Evolutionary conservation across 148 eudicot species (phyloP), one percentile per base, ranked within the genome.

Genomic region (Rhododendron ferrugineum): DNA sequence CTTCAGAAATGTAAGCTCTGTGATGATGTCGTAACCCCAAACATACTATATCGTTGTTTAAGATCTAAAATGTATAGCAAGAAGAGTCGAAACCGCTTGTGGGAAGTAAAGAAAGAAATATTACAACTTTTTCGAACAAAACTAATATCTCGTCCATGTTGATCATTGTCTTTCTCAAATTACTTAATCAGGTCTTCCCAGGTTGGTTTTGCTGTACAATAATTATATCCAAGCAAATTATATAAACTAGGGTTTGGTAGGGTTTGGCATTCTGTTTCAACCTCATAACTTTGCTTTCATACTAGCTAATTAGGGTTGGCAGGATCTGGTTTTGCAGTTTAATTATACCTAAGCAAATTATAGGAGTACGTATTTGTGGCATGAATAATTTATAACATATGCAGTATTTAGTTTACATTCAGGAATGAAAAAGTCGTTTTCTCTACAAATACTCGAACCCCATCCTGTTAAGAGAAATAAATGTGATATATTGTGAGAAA

Each of bases 111-210:
- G 46, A 86, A 82, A 81, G 32, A 74, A 54, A 73, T 68, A 81
- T 85, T 81, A 28, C 52, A 1, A 68, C 2, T 44, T 86, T 86
- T 82, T 13, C 7, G 32, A 32, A 23, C 0, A 16, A 15, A 74
- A 34, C 26, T 23, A 68, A 49, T 70, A 74, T 85, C 26, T 76
- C 66, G 14, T 30, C 88, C 85, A 86, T 86, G 85, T 86, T n/a
- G n/a, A n/a, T 86, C 88, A 32, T 76, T 82, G 74, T 86, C 47
- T 74, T 76, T 82, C 82, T 32, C 76, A 76, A 83, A 85, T 9
- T 23, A 62, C 9, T 8, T 60, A 62, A 70, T 37, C 3, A 13
- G 76, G 32, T 56, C 56, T 77, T 52, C 54, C 78, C 74, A 14
- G 52, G 20, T 77, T 56, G 46, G 60, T 84, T 42, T 75, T 83